phyloP scores from a whole-genome alignment of 768 basidiomycete species.

The Naganishia vaughanmartiniae region DNA sequence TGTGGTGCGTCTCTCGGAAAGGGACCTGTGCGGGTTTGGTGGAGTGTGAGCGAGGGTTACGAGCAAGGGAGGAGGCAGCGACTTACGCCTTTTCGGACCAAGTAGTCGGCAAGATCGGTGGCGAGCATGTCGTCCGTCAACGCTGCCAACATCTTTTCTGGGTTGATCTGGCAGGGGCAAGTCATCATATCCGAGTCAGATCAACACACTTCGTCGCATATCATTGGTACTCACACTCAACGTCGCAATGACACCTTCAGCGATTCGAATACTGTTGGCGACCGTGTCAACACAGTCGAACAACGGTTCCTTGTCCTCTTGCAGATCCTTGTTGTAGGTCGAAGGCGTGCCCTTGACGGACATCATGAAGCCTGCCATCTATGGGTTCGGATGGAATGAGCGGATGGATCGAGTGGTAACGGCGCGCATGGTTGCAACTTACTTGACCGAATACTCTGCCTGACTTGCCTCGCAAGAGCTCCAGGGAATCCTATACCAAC shows the following conservation, averaged over 20 bases:
- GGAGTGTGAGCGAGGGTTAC: background rate
- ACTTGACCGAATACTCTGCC: slow-evolving; percentile 93
- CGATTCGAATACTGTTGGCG: slow-evolving; percentile 81
- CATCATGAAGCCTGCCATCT: slow-evolving; percentile 98
- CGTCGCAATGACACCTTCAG: slow-evolving; percentile 90
- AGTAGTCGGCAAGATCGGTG: slow-evolving; percentile 97
- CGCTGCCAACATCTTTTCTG: slow-evolving; percentile 81
- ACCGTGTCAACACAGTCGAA: slow-evolving; percentile 91
- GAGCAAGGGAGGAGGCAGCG: background rate
- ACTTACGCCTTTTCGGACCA: slow-evolving; percentile 94
- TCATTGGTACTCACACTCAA: slow-evolving; percentile 64
- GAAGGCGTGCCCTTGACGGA: slow-evolving; percentile 95
- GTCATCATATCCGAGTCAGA: background rate
- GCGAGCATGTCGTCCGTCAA: slow-evolving; percentile 97
- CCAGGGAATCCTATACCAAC: slow-evolving; percentile 67
- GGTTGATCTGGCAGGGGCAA: slow-evolving; percentile 64
- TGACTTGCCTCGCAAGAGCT: slow-evolving; percentile 89
- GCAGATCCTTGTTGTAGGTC: slow-evolving; percentile 98
- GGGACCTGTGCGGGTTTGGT: slow-evolving; percentile 68
- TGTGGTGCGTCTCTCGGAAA: slow-evolving; percentile 97
- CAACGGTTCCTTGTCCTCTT: slow-evolving; percentile 96
- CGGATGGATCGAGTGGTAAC: background rate
- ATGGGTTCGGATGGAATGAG: background rate
- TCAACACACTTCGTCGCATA: background rate
- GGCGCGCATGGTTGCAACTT: slow-evolving; percentile 35